Evolutionary conservation across 345 rosid genomes (phyloP).

Genomic region (Sisymbrium irio): DNA sequence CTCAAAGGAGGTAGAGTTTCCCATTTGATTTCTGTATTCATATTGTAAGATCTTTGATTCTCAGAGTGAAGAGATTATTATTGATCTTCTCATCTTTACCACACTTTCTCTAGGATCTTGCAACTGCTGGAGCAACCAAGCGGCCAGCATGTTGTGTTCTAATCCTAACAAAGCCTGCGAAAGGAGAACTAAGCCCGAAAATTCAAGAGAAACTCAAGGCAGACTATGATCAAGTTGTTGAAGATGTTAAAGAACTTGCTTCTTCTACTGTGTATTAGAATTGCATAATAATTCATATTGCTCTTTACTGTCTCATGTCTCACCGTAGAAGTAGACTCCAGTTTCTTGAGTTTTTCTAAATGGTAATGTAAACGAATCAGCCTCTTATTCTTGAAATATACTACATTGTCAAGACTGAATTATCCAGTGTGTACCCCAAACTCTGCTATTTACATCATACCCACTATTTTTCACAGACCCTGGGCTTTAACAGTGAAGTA

Average conservation of each 20-base stretch:
- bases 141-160: constrained; percentile 91
- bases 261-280: constrained; percentile 43
- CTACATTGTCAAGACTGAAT: constrained; percentile 18
- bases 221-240: constrained; percentile 53
- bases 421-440: constrained; percentile 19
- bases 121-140: constrained; percentile 84
- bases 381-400: constrained; percentile 13
- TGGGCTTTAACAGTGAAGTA: background rate
- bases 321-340: background rate
- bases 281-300: background rate
- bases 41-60: background rate
- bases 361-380: constrained; percentile 18
- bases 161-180: constrained; percentile 61
- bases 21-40: background rate
- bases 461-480: background rate
- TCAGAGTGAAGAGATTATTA: background rate
- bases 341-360: background rate
- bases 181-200: constrained; percentile 55
- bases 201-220: constrained; percentile 58
- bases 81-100: background rate
- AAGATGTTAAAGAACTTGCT: constrained; percentile 57
- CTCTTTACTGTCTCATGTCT: background rate
- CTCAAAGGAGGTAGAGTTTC: constrained; percentile 67
- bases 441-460: constrained; percentile 29
- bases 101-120: constrained; percentile 60